Evolutionary conservation across 1,139 yeast genomes (phyloP).

Genomic region (Suhomyces wounanorum): DNA sequence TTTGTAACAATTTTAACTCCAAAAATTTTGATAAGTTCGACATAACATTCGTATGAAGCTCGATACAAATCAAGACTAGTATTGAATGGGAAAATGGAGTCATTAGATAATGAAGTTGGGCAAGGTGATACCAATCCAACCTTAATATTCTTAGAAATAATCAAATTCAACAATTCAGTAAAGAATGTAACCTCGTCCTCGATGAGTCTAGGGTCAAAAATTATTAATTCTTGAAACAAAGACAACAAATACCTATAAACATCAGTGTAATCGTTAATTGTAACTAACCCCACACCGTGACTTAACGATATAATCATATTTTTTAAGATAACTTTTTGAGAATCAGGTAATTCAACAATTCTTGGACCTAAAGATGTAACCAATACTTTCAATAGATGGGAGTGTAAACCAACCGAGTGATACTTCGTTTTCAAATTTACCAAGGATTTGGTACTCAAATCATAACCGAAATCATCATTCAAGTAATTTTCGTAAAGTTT

Average conservation of each 20-base stretch:
- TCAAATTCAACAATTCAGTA: constrained; percentile 31
- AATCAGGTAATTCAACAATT: constrained; percentile 27
- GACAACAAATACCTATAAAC: constrained; percentile 31
- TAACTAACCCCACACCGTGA: constrained; percentile 36
- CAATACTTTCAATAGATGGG: constrained; percentile 32
- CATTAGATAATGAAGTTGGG: constrained; percentile 39
- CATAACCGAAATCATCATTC: constrained; percentile 50
- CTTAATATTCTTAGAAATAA: constrained; percentile 42
- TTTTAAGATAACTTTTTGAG: constrained; percentile 28
- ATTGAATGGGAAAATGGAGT: constrained; percentile 43
- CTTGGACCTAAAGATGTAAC: constrained; percentile 46
- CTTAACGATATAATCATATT: constrained; percentile 34
- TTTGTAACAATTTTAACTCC: constrained; percentile 37
- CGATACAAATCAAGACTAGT: constrained; percentile 38
- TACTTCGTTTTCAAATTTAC: constrained; percentile 34
- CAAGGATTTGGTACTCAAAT: constrained; percentile 25
- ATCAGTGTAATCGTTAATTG: constrained; percentile 30
- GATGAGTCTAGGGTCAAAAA: constrained; percentile 42
- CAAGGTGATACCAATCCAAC: constrained; percentile 35
- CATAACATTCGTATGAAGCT: constrained; percentile 42
- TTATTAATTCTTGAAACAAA: constrained; percentile 42
- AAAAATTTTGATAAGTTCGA: constrained; percentile 41
- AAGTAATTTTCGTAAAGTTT: constrained; percentile 51
- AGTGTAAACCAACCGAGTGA: constrained; percentile 26
- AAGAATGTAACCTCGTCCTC: constrained; percentile 35